Evolutionary conservation across 345 rosid genomes (phyloP), one percentile per base, ranked within the genome.

Genomic region (Syzygium jambos): DNA sequence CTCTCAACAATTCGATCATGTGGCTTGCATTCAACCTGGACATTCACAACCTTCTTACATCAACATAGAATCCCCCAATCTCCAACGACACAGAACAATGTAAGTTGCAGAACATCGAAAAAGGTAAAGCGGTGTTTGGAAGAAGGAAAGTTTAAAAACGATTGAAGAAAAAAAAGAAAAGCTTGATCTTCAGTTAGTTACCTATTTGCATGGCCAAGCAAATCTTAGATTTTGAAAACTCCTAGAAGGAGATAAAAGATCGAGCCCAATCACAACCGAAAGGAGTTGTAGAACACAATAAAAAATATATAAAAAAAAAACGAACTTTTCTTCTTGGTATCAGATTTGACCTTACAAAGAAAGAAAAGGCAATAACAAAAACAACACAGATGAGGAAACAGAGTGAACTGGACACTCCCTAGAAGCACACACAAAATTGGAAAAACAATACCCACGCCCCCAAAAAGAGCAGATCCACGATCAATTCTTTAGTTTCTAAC

Each of bases 1-100:
- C 99, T 89, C 94, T 94, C 63, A 98, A 90, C 93, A 98, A 86
- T 61, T 96, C 92, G 86, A 98, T 51, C 95, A 98, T 93, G 84
- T 88, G 91, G 16, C 78, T 89, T 15, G 95, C 97, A 89, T 94
- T 88, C 89, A 98, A 91, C 93, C 99, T 96, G 78, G 51, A 68
- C 22, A 73, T n/a, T 23, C 30, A 82, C 52, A 38, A 73, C 34
- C 85, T 87, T 82, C 55, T 86, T 86, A 88, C 63, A 43, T 21
- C 85, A 88, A 54, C 22, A 68, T 34, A 73, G 27, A 73, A 73
- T 73, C 46, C 49, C 80, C 19, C 13, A 10, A 34, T 73, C 49
- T 73, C 80, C 49, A 38, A 38, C 14, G 7, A 73, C 49, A 73
- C 25, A 3, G 49, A 22, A 73, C 80, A 73, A 73, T 38, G 49